Conservation (phyloP, 179 eudicot genomes). For the Camellia oleifera region DNA sequence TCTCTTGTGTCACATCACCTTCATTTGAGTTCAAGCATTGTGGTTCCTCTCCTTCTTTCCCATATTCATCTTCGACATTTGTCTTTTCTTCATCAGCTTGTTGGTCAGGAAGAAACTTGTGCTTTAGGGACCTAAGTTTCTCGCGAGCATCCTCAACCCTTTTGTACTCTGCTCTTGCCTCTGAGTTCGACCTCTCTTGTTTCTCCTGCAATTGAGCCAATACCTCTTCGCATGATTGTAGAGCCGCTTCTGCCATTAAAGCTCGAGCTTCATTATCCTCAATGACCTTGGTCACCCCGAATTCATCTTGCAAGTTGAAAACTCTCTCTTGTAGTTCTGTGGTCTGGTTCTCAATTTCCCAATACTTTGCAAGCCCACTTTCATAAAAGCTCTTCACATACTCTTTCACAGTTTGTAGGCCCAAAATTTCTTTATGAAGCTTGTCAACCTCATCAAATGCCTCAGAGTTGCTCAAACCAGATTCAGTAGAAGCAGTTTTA, state of each 20-base stretch:
- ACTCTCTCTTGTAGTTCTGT: conserved; percentile 60
- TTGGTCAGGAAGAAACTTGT: conserved; percentile 29
- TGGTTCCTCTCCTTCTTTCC: conserved; percentile 16
- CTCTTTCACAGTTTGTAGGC: conserved; percentile 83
- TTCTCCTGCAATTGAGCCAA: conserved; percentile 65
- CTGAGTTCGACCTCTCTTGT: conserved; percentile 51
- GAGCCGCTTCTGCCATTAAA: conserved; percentile 79
- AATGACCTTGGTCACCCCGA: conserved; percentile 48
- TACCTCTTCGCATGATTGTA: conserved; percentile 71
- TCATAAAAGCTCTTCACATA: conserved; percentile 82
- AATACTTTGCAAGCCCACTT: conserved; percentile 62
- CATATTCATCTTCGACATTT: neutral
- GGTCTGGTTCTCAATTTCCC: conserved; percentile 69
- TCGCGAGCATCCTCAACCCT: conserved; percentile 54
- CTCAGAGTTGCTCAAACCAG: conserved; percentile 65
- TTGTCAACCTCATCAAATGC: conserved; percentile 77
- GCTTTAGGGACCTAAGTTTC: conserved; percentile 50
- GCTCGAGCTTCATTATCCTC: conserved; percentile 85
- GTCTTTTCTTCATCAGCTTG: conserved; percentile 14
- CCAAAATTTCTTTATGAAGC: conserved; percentile 72
- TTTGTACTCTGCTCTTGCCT: conserved; percentile 49
- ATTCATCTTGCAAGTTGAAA: conserved; percentile 72
- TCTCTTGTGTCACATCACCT: conserved; percentile 17
- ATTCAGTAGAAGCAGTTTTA: conserved; percentile 27
- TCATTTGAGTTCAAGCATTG: neutral